These are phyloP conservation scores for Blastocystis sp. DNA, from an alignment of 352 stramenopile species.

Conservation along the genomic window DNA sequence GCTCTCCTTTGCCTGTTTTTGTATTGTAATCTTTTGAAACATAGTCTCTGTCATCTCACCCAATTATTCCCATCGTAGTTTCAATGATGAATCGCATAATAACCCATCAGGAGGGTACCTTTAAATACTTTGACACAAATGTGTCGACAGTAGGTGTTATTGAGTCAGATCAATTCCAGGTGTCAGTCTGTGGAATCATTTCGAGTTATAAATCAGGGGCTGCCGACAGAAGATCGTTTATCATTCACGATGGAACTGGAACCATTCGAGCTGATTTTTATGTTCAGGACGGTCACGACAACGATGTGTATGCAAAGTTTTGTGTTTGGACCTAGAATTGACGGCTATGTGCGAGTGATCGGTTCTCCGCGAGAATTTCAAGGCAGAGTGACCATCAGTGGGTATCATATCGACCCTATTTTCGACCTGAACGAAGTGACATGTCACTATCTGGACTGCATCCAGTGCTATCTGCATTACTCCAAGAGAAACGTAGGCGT, in stretches of 20 bases:
- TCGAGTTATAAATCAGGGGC: neutral
- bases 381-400: neutral
- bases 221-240: neutral
- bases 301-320: neutral
- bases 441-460: neutral
- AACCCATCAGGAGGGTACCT: neutral
- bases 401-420: neutral
- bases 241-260: constrained; percentile 41
- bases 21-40: neutral
- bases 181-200: constrained; percentile 1
- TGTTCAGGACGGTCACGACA: neutral
- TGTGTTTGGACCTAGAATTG: neutral
- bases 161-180: neutral
- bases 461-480: constrained; percentile 32
- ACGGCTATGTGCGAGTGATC: constrained; percentile 18
- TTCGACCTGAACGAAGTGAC: constrained; percentile 11
- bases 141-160: neutral
- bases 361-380: neutral
- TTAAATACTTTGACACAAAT: neutral
- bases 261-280: neutral
- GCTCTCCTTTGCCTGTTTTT: neutral
- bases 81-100: neutral
- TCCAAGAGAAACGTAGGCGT: too few species aligned
- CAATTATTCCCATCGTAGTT: constrained; percentile 39
- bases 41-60: neutral